Evolutionary conservation across 495 filamentous ascomycete genomes (phyloP), one percentile per base, ranked within the genome.

Genomic region (Aspergillus cavernicola): DNA sequence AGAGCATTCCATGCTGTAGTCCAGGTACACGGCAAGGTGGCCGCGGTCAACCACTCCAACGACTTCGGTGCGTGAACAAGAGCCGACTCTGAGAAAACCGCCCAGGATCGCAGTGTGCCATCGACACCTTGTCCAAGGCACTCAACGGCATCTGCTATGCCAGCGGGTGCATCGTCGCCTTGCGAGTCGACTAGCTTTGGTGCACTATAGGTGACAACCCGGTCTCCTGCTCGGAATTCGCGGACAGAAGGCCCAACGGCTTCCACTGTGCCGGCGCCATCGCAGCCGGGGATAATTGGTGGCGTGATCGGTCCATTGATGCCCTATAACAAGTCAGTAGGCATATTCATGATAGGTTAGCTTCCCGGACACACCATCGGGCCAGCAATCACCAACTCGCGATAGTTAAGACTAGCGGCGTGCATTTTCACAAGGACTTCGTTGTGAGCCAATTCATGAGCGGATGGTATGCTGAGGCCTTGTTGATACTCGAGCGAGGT

Each of bases 1-100:
- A 91, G 71, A 8, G 77, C 82, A 43, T 90, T 89, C 85, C 87
- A 90, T 1, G 80, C 80, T 3, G 86, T 90, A 40, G 88, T 47
- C 1, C 70, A 85, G 0, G 86, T 85, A 57, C 86, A 89, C 0
- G 74, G 60, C 13, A 91, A 71, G 0, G 84, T 85, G 26, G 78
- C 73, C 1, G 76, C 84, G 63, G 88, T 79, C 12, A 74, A 44
- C 38, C 70, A 79, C 55, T 68, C 71, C 15, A 89, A 66, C 43
- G 80, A 78, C 6, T 56, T 53, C 0, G 87, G 87, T 60, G 78
- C 74, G 12, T 64, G 57, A 7, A 87, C 84, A 0, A 89, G 60
- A 4, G 82, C 85, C 16, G 74, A 63, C 66, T 88, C 81, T 46
- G 74, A 67, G 62, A 84, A 85, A 1, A 70, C 71, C 20, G 73